Evolutionary conservation across 305 asterid species (phyloP).

Genomic region (Ilex paraguariensis): DNA sequence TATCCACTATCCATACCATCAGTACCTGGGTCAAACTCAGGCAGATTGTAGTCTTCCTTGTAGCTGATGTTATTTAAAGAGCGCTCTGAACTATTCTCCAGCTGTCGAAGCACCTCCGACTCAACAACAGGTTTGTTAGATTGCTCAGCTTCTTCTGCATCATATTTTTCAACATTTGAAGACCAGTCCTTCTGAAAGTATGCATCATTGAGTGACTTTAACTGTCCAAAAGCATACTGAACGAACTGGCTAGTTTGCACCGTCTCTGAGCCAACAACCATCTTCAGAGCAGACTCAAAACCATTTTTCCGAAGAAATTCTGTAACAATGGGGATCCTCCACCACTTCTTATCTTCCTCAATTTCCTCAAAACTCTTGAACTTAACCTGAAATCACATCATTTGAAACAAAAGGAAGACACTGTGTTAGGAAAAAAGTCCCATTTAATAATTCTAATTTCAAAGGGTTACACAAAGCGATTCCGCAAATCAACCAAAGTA

Average conservation of each 20-base stretch:
- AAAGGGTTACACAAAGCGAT: neutral
- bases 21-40: conserved; percentile 18
- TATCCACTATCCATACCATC: conserved; percentile 14
- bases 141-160: conserved; percentile 9
- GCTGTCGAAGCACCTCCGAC: conserved; percentile 20
- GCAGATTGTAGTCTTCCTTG: conserved; percentile 15
- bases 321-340: conserved; percentile 84
- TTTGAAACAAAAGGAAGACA: conserved; percentile 12
- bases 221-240: conserved; percentile 86
- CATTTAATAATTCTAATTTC: conserved; percentile 1
- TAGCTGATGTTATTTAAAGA: conserved; percentile 24
- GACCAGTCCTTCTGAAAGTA: conserved; percentile 52
- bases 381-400: conserved; percentile 52
- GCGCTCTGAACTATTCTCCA: conserved; percentile 15
- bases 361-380: conserved; percentile 83
- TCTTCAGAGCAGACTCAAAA: conserved; percentile 73
- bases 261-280: conserved; percentile 79
- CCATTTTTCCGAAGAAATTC: conserved; percentile 79
- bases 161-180: conserved; percentile 15
- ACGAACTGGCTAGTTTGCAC: conserved; percentile 92
- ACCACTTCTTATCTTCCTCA: conserved; percentile 88
- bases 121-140: conserved; percentile 15
- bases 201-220: conserved; percentile 65
- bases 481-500: neutral
- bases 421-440: conserved; percentile 1